Base-by-base conservation (phyloP, 2,329 filamentous ascomycete species). In the Macrophomina pseudophaseolina region DNA sequence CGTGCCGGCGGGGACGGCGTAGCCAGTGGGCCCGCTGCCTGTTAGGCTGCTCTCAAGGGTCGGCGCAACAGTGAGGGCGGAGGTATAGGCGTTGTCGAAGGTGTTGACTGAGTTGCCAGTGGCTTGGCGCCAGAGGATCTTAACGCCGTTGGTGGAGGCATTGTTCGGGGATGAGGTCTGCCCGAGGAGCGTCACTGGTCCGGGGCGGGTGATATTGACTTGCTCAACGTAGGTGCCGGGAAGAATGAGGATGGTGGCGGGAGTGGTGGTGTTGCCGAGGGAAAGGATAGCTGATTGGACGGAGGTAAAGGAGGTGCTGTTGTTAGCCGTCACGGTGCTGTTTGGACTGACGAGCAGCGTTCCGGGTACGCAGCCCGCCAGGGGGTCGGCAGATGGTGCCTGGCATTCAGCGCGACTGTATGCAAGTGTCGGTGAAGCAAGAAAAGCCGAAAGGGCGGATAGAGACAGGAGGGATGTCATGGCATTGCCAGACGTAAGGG, bases 211-310 rank as follows among this genome's bases (percentile, higher is more conserved):
- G 67, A 90, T 81, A 69, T 91, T 91, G 68, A 91, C 76, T 75
- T 89, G 87, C 72, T 90, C 88, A 1, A 79, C 85, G 71, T 90
- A 90, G 67, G 81, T 82, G 0, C 88, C 88, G 0, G 87, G 81
- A 0, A 84, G 82, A 53, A 90, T 84, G 12, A 90, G 81, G 70
- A 91, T 89, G 18, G 82, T 82, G 66, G 84, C 80, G 0, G 82
- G 73, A 5, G 76, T 76, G 16, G 79, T 80, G 70, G 85, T 76
- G 58, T 81, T 74, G 0, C 81, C 81, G 4, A 85, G 73, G 51
- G 81, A 81, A 11, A 79, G 72, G 40, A 86, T 78, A 23, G 84
- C 84, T 2, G 78, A 79, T 73, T 85, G 84, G 40, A 85, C 77
- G 12, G 77, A 82, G 3, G 72, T 74, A 65, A 74, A 76, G 14